Evolutionary conservation across 805 yeast species (phyloP).

Genomic region (Metschnikowia colocasiae): DNA sequence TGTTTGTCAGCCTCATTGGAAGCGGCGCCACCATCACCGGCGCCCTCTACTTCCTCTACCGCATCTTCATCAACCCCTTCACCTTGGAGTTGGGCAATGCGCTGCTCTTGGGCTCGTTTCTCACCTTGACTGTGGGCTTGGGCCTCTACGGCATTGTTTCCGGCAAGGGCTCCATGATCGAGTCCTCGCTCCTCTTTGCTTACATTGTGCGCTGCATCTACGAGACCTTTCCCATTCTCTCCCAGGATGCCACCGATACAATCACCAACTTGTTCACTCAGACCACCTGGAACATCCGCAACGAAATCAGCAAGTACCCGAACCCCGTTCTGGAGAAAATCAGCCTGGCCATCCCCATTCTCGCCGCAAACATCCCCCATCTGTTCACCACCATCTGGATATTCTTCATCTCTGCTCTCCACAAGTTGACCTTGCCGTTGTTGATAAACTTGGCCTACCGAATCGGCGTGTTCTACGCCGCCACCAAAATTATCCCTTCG

Average conservation of each 20-base stretch:
- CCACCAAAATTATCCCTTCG: slow-evolving; percentile 89
- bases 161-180: slow-evolving; percentile 85
- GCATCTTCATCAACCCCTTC: slow-evolving; percentile 77
- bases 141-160: slow-evolving; percentile 83
- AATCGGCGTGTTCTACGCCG: slow-evolving; percentile 82
- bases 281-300: slow-evolving; percentile 30
- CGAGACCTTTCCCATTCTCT: slow-evolving; percentile 86
- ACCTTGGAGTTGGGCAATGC: slow-evolving; percentile 70
- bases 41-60: slow-evolving; percentile 71
- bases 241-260: slow-evolving; percentile 44
- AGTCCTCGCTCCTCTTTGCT: slow-evolving; percentile 79
- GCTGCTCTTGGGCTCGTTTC: slow-evolving; percentile 78
- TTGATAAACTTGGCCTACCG: slow-evolving; percentile 79
- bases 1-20: slow-evolving; percentile 64
- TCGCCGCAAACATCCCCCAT: slow-evolving; percentile 51
- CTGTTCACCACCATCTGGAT: slow-evolving; percentile 55
- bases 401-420: slow-evolving; percentile 47
- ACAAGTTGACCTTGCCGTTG: slow-evolving; percentile 76
- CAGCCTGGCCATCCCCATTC: slow-evolving; percentile 36
- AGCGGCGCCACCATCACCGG: slow-evolving; percentile 75
- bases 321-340: slow-evolving; percentile 26
- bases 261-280: slow-evolving; percentile 31
- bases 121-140: slow-evolving; percentile 69
- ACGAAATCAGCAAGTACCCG: slow-evolving; percentile 38
- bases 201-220: slow-evolving; percentile 91